Conservation (phyloP, 257 asterid species). For the Salvia miltiorrhiza region DNA sequence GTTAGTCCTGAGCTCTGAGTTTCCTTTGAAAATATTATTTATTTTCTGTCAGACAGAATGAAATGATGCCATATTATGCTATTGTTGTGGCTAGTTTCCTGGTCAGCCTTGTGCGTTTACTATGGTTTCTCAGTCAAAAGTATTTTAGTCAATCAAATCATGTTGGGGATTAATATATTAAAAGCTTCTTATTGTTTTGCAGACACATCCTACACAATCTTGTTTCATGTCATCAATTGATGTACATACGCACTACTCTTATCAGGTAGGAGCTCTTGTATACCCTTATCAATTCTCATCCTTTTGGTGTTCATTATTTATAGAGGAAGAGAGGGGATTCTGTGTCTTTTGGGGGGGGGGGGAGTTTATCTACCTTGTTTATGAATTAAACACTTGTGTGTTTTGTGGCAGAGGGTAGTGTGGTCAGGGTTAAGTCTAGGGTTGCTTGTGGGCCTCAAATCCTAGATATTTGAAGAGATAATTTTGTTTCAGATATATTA, state of each 20-base stretch:
- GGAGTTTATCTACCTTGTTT: neutral
- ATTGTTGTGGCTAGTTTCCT: neutral
- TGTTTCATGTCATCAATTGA: conserved; percentile 99
- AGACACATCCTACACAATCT: conserved; percentile 99
- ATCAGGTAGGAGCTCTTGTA: conserved; percentile 61
- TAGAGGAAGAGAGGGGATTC: too few species aligned
- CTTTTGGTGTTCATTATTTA: neutral
- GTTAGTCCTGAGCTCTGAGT: neutral
- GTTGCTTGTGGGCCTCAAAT: neutral
- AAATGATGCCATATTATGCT: neutral
- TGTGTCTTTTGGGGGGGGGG: too few species aligned
- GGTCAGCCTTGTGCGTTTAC: neutral
- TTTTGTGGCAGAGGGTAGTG: neutral
- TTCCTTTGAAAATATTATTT: neutral
- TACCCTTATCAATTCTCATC: neutral
- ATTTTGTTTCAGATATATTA: neutral
- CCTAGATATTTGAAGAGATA: neutral
- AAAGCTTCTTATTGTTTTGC: conserved; percentile 36
- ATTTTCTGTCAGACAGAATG: neutral
- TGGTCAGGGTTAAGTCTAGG: neutral
- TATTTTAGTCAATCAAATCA: neutral
- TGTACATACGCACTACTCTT: conserved; percentile 92
- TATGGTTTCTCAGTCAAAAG: neutral
- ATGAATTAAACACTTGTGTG: neutral
- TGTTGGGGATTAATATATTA: conserved; percentile 14